Base-by-base conservation (phyloP, 345 rosid genomes). In the Lagerstroemia speciosa region DNA sequence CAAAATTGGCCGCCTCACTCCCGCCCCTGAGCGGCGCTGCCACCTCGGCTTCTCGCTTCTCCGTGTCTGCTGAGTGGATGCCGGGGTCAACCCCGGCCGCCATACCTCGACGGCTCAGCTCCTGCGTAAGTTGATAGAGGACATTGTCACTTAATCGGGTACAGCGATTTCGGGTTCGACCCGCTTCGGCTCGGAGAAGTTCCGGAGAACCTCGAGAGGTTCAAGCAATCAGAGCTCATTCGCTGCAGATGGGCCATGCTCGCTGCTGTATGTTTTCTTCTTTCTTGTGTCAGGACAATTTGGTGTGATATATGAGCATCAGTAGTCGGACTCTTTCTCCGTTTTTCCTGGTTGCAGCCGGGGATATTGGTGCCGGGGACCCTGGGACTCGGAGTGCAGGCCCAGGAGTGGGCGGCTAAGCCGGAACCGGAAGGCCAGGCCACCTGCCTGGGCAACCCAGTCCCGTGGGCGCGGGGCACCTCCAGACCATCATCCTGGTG, bases 161-260 rank as follows among this genome's bases (percentile, higher is more conserved):
- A 61, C 86, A 94, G 97, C 20, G 97, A 94, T 83, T 94, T 91
- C 68, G 99, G 99, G 26, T 94, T 94, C 74, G 99, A 94, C 86
- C 99, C 99, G 11, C 88, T 94, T 41, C 69, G 97, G 40, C 92
- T 94, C 1, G 99, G 96, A 62, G 91, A 79, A 72, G 99, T 94
- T 36, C 99, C 97, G 43, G 96, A 84, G 86, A 94, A 91, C 68
- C 87, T 94, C 50, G 99, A 94, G 86, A 89, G 99, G 71, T 94
- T 77, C 89, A 94, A 89, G 83, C 97, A 91, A 67, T 94, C 99
- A 40, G 99, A 94, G 71, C 86, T 94, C 79, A 79, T 83, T 50
- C 99, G 91, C 83, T 94, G 96, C 85, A 86, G 99, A 89, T 94
- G 99, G 97, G 93, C 93, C 40, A 91, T 94, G 97, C 96, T 94